These are phyloP conservation scores for Symmetrospora coprosmae DNA, from an alignment of 768 basidiomycete genomes.

Conservation along the genomic window DNA sequence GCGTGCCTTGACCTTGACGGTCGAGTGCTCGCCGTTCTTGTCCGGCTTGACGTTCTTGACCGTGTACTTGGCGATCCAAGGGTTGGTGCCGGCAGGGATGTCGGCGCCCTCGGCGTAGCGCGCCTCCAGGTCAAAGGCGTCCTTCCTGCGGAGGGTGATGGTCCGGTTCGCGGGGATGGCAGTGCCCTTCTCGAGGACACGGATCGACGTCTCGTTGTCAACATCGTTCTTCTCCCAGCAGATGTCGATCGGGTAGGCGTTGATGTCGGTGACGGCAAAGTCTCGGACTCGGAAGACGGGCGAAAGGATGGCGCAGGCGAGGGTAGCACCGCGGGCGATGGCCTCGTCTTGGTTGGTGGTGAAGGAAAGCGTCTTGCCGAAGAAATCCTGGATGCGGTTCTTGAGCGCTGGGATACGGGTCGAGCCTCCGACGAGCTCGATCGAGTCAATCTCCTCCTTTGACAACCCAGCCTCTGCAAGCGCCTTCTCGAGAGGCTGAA, in stretches of 20 bases:
- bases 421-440: constrained; percentile 86
- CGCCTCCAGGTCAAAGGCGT: constrained; percentile 75
- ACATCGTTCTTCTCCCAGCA: constrained; percentile 66
- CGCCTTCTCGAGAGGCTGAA: constrained; percentile 59
- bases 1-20: constrained; percentile 80
- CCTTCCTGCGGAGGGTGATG: constrained; percentile 82
- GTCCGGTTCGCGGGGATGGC: constrained; percentile 83
- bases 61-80: constrained; percentile 67
- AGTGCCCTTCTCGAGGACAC: constrained; percentile 78
- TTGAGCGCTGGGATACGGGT: constrained; percentile 90
- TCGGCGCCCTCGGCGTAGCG: constrained; percentile 56
- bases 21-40: constrained; percentile 56
- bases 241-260: constrained; percentile 76
- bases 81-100: constrained; percentile 67
- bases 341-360: constrained; percentile 99
- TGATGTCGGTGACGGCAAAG: constrained; percentile 74
- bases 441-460: constrained; percentile 68
- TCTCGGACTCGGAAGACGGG: constrained; percentile 97
- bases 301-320: constrained; percentile 90
- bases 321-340: constrained; percentile 85
- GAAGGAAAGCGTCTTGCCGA: constrained; percentile 71
- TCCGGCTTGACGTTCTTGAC: constrained; percentile 59
- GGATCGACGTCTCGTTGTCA: constrained; percentile 73
- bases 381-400: constrained; percentile 64
- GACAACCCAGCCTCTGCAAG: constrained; percentile 65